Conservation (phyloP, 192 early-diverging fungal genomes). For the Coemansia sp. region DNA sequence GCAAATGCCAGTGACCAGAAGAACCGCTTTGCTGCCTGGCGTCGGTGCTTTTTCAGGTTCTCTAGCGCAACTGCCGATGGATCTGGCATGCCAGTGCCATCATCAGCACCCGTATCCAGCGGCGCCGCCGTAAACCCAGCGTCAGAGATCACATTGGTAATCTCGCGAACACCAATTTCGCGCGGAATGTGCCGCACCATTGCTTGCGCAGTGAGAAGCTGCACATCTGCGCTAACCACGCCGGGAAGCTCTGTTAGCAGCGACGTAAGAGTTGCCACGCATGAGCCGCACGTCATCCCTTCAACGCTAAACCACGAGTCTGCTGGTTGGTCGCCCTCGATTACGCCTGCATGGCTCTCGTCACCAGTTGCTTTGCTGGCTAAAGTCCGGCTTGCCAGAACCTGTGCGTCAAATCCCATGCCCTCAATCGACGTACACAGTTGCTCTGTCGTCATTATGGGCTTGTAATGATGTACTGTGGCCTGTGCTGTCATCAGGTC, state of each 20-base stretch:
- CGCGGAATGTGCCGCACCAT: constrained; percentile 68
- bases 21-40: constrained; percentile 68
- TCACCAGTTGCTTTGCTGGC: not conserved
- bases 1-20: constrained; percentile 66
- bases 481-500: constrained; percentile 66
- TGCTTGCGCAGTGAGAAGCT: constrained; percentile 71
- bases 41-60: constrained; percentile 73
- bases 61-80: constrained; percentile 68
- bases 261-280: constrained; percentile 83
- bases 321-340: constrained; percentile 25
- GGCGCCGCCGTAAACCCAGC: constrained; percentile 71
- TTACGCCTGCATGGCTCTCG: not conserved
- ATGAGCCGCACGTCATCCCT: constrained; percentile 96
- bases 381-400: constrained; percentile 28
- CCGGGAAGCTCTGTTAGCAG: constrained; percentile 62
- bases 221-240: constrained; percentile 74
- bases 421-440: constrained; percentile 65
- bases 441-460: constrained; percentile 19
- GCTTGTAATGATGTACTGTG: constrained; percentile 49
- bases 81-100: constrained; percentile 51
- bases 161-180: constrained; percentile 70
- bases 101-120: constrained; percentile 10
- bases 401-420: constrained; percentile 70
- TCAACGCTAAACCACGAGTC: constrained; percentile 58
- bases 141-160: constrained; percentile 72